Percentiles rank a stretch among this genome's conserved stretches.
Conservation (phyloP, 768 basidiomycete species). For the Amylocystis lapponica region DNA sequence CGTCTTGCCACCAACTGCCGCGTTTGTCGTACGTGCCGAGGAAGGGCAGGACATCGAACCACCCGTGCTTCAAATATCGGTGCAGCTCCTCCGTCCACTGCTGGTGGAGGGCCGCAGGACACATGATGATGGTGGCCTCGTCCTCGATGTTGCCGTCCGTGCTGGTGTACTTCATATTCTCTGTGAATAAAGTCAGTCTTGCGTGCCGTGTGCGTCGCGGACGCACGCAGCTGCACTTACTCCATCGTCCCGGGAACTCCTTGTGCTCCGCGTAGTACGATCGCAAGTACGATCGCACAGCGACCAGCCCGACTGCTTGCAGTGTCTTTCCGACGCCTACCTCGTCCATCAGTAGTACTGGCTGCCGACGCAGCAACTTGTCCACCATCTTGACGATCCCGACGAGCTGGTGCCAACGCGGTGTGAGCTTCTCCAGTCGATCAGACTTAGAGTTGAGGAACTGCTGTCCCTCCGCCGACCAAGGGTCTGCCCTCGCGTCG, state of each 20-base stretch:
- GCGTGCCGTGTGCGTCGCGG: too few species aligned
- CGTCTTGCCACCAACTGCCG: background rate
- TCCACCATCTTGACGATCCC: constrained; percentile 17
- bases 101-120: background rate
- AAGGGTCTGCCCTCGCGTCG: constrained; percentile 1
- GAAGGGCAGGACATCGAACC: background rate
- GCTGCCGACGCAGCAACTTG: background rate
- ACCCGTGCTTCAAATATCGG: background rate
- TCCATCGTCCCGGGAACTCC: background rate
- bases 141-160: background rate
- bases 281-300: constrained; percentile 7
- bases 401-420: constrained; percentile 18
- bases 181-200: too few species aligned
- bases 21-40: background rate
- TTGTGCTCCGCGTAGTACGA: background rate
- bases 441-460: background rate
- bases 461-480: background rate
- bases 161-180: background rate
- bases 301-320: constrained; percentile 14
- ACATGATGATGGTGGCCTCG: background rate
- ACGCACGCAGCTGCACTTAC: too few species aligned
- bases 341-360: constrained; percentile 19
- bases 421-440: background rate
- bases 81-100: background rate
- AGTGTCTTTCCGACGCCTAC: constrained; percentile 22